phyloP scores from a whole-genome alignment of 2,329 filamentous ascomycete species.

The Diaporthe sp. region DNA sequence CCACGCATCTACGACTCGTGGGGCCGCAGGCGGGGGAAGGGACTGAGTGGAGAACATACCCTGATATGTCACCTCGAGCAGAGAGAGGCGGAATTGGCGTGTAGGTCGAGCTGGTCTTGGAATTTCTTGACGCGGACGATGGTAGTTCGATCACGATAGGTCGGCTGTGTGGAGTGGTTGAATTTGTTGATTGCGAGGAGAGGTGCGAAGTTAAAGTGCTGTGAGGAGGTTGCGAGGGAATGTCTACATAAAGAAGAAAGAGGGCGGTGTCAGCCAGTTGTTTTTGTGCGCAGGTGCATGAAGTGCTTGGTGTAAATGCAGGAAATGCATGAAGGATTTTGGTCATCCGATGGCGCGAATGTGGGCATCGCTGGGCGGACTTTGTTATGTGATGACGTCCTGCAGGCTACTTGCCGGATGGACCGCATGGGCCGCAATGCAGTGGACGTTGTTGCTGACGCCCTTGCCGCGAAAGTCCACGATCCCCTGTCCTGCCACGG shows the following conservation, averaged over 20 bases:
- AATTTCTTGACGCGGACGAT: slow-evolving; percentile 50
- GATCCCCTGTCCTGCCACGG: slow-evolving; percentile 28
- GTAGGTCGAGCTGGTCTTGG: slow-evolving; percentile 55
- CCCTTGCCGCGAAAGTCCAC: slow-evolving; percentile 29
- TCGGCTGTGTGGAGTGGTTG: slow-evolving; percentile 49
- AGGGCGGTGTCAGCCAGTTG: slow-evolving; percentile 28
- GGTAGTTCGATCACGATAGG: slow-evolving; percentile 70
- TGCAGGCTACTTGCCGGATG: slow-evolving; percentile 22
- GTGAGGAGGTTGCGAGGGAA: background rate
- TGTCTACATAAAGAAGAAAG: slow-evolving; percentile 16
- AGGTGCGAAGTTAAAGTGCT: slow-evolving; percentile 41
- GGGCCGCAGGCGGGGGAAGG: slow-evolving; percentile 27
- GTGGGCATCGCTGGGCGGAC: slow-evolving; percentile 26
- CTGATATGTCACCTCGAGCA: slow-evolving; percentile 69
- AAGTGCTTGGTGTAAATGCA: background rate
- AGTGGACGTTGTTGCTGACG: slow-evolving; percentile 13
- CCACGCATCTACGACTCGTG: slow-evolving; percentile 21
- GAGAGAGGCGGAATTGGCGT: slow-evolving; percentile 66
- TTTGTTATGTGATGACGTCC: slow-evolving; percentile 29
- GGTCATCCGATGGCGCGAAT: slow-evolving; percentile 30
- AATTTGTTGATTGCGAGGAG: slow-evolving; percentile 44
- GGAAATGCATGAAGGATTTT: slow-evolving; percentile 31
- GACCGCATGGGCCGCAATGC: slow-evolving; percentile 23
- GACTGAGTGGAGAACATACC: slow-evolving; percentile 58
- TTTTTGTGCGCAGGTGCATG: slow-evolving; percentile 16